Base-by-base conservation (phyloP, 306 rosid species). In the Dryas drummondii region DNA sequence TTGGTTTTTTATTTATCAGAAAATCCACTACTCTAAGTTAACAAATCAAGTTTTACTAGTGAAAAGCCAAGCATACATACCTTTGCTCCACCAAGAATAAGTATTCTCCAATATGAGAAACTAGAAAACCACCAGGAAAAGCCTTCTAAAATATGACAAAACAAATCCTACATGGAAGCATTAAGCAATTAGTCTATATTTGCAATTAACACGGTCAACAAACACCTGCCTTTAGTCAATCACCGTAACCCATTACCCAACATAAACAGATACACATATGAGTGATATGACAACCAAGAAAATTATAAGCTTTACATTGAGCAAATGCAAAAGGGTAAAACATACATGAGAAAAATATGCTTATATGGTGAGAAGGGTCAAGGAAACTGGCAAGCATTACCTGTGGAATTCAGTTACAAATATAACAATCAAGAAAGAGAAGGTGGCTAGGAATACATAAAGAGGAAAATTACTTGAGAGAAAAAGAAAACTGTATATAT, bases 401-500 rank as follows among this genome's bases (percentile, higher is more conserved):
- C 69, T 49, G 61, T 46, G 57, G 75, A 44, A n/a, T 32, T 32
- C 37, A 32, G 37, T 2, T 32, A 32, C 37, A 32, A 32, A 32
- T 32, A 32, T 32, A 32, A 32, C 37, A 32, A 32, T 32, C 37
- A 32, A 32, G 37, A 32, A 32, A 32, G 37, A 32, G 37, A 32
- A 1, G 3, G 37, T 32, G 37, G 37, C 37, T 32, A 32, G 2
- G 37, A 32, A 32, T 26, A 52, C 42, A 40, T 75, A 48, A 40
- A 54, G 67, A 72, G 66, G 51, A 27, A 42, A 70, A 7, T 48
- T 76, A 22, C 17, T 76, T 47, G 47, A 68, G 22, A 22, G 22
- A 22, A 22, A 22, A 65, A 47, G 50, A 75, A 82, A 78, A 84
- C 62, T 50, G 22, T 44, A 8, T 17, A 44, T 2, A 7, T 5